Percentiles rank a stretch among this genome's conserved stretches.
Evolutionary conservation across 2,329 filamentous ascomycete species (phyloP).

Genomic region (Penicillium brevicompactum): DNA sequence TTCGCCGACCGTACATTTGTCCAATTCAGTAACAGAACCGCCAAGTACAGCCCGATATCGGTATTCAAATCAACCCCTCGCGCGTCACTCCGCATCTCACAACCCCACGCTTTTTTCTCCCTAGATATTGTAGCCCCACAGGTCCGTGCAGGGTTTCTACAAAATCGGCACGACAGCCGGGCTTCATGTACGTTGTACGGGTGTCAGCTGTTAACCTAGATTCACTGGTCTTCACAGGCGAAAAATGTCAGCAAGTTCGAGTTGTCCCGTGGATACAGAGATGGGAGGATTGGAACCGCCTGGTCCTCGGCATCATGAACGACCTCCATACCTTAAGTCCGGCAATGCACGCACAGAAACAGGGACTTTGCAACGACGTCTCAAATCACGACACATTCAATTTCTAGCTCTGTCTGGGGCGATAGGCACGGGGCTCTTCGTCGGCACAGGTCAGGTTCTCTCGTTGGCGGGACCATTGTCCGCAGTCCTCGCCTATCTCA

Average conservation of each 20-base stretch:
- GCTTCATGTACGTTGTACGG: not conserved
- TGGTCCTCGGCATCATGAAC: not conserved
- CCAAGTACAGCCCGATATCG: not conserved
- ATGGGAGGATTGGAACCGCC: not conserved
- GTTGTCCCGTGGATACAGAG: not conserved
- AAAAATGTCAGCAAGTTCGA: not conserved
- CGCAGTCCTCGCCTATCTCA: slow-evolving; percentile 36
- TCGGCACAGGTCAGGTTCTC: slow-evolving; percentile 37
- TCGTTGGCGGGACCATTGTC: slow-evolving; percentile 36
- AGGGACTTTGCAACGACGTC: slow-evolving; percentile 36
- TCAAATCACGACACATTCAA: slow-evolving; percentile 43
- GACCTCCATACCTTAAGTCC: not conserved
- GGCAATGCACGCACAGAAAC: slow-evolving; percentile 7
- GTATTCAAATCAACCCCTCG: not conserved
- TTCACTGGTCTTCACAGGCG: too few species aligned
- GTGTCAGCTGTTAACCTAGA: not conserved
- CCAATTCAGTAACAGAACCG: not conserved
- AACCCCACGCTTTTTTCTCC: not conserved
- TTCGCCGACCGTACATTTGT: not conserved
- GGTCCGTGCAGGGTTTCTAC: not conserved
- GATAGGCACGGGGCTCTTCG: slow-evolving; percentile 39
- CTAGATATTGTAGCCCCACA: not conserved
- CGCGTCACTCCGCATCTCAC: not conserved
- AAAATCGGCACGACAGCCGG: not conserved
- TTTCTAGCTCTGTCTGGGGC: slow-evolving; percentile 41